Percentiles rank a stretch among this genome's conserved stretches.
These are phyloP conservation scores for Pseudogymnoascus sp. DNA, from an alignment of 2,329 filamentous ascomycete species.

Conservation along the genomic window DNA sequence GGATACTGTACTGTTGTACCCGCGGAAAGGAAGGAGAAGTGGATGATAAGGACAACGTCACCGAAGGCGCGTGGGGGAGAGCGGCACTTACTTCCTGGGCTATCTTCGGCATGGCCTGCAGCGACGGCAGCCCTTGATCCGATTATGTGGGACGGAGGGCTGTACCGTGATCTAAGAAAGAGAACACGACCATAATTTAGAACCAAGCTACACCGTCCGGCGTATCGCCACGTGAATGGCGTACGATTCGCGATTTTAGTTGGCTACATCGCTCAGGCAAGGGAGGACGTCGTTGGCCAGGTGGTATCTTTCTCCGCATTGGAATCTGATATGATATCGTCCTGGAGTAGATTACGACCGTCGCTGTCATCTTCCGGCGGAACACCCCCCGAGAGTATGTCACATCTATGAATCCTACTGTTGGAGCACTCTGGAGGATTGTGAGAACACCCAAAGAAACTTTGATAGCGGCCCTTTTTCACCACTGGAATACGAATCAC, in stretches of 20 bases:
- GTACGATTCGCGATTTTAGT: background rate
- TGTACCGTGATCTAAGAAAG: background rate
- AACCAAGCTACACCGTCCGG: no score
- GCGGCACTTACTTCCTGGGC: background rate
- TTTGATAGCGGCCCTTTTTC: background rate
- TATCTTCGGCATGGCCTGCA: background rate
- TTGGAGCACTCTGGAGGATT: background rate
- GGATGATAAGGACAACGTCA: background rate
- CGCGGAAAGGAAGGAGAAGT: no score
- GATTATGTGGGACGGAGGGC: background rate
- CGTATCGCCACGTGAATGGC: background rate
- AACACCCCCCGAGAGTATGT: background rate
- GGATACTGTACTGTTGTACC: no score
- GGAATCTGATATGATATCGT: background rate
- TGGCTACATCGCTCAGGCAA: background rate
- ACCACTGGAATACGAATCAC: background rate
- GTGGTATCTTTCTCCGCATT: background rate
- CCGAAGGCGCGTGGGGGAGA: background rate
- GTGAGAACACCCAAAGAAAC: background rate
- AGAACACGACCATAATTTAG: no score
- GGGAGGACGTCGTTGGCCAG: background rate
- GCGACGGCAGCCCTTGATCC: background rate
- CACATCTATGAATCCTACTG: background rate
- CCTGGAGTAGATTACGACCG: background rate
- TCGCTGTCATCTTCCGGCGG: background rate